Base-by-base conservation (phyloP, 257 asterid species). In the Vinca minor region DNA sequence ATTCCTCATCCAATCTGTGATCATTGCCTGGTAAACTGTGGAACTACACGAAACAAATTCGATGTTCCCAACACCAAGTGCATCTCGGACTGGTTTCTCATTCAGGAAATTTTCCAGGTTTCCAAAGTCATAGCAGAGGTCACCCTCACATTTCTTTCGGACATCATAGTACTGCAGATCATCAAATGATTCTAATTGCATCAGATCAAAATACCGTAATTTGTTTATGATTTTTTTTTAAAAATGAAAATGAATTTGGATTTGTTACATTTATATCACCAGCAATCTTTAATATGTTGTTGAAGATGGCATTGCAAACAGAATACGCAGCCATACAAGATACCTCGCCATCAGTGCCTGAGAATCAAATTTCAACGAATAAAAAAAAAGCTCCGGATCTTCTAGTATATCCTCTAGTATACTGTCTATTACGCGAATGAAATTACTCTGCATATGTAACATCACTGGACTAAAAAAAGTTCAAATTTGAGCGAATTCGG, bases 61-160 rank as follows among this genome's bases (percentile, higher is more conserved):
- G 14, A 80, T 76, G 41, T 69, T 46, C 0, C 68, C 59, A 34
- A 86, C 88, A 8, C 88, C 91, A 1, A 86, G 73, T 8, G 87
- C 85, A 17, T 29, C 25, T 15, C 71, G 76, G 34, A 86, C 85
- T n/a, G 78, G 50, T 0, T 3, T 25, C 45, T 66, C 47, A 46
- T 79, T 82, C 55, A 83, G 82, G 77, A 81, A 84, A 0, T n/a
- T 53, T 55, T 83, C 86, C 68, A 68, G 56, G 13, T 49, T 48
- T 9, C 86, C 78, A 78, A 78, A 86, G 78, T 86, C 79, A 66
- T 85, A 85, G 81, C 93, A 85, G 41, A 71, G 72, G 13, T 20
- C 14, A 9, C 81, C 89, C 1, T 5, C 21, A 58, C 92, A 85
- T 32, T 56, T 35, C 66, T 81, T 83, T 21, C 87, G 73, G 38